A percentile compares a stretch with the other conserved stretches of the same genome.
Evolutionary conservation across 2,329 filamentous ascomycete species (phyloP).

Genomic region (Paraconiothyrium brasiliense): DNA sequence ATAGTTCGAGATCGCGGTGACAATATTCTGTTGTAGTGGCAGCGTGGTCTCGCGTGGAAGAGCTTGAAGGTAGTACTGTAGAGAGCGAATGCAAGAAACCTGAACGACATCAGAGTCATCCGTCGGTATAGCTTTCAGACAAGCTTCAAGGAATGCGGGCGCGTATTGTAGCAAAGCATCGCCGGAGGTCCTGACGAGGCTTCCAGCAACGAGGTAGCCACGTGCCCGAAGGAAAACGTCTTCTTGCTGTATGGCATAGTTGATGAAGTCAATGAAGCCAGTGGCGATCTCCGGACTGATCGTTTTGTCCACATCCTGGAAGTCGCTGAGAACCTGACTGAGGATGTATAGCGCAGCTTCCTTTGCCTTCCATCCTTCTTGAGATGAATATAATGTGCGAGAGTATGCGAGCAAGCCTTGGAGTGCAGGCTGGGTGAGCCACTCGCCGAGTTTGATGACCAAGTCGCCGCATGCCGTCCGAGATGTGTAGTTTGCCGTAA

Average conservation of each 20-base stretch:
- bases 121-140: constrained; percentile 76
- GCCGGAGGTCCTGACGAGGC: constrained; percentile 75
- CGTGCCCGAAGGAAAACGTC: constrained; percentile 84
- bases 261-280: constrained; percentile 82
- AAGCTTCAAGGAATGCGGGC: constrained; percentile 72
- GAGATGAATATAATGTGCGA: constrained; percentile 72
- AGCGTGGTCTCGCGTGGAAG: constrained; percentile 61
- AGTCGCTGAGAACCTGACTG: constrained; percentile 84
- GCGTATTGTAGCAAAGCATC: constrained; percentile 64
- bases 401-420: constrained; percentile 83
- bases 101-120: constrained; percentile 89
- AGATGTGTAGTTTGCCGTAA: constrained; percentile 95
- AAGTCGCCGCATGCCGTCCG: constrained; percentile 92
- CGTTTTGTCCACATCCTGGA: constrained; percentile 77
- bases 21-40: constrained; percentile 68
- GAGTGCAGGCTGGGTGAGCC: constrained; percentile 78
- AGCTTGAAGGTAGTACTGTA: constrained; percentile 73
- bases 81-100: constrained; percentile 86
- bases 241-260: constrained; percentile 75
- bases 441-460: constrained; percentile 90
- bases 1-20: constrained; percentile 73
- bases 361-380: constrained; percentile 69
- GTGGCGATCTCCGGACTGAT: constrained; percentile 75
- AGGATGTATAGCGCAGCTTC: constrained; percentile 87
- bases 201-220: constrained; percentile 86